phyloP scores from a whole-genome alignment of 2,329 filamentous ascomycete genomes.

The Acrodontium crateriforme region DNA sequence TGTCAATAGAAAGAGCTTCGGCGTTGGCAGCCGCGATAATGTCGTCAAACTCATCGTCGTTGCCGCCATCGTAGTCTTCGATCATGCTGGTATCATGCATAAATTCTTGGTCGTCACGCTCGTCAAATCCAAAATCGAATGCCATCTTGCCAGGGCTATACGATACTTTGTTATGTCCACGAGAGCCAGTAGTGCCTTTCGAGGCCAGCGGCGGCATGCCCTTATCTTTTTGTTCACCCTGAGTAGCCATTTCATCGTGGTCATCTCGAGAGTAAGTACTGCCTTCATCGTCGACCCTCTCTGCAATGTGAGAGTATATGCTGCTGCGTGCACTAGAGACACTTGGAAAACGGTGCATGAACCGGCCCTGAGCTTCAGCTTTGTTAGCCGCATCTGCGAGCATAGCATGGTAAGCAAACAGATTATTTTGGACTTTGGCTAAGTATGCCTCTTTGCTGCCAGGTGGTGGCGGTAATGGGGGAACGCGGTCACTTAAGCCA shows the following conservation, averaged over 20 bases:
- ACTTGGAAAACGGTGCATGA: slow-evolving; percentile 40
- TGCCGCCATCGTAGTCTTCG: slow-evolving; percentile 43
- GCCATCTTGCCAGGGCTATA: slow-evolving; percentile 17
- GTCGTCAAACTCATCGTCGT: slow-evolving; percentile 47
- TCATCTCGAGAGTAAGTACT: slow-evolving; percentile 8
- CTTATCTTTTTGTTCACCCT: slow-evolving; percentile 13
- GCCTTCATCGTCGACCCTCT: slow-evolving; percentile 7
- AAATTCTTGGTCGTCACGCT: background rate
- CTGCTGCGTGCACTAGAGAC: slow-evolving; percentile 8
- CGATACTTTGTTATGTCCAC: slow-evolving; percentile 5
- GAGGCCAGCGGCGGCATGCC: slow-evolving; percentile 10
- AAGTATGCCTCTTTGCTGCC: slow-evolving; percentile 17
- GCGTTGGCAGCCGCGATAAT: slow-evolving; percentile 95
- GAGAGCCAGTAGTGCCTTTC: slow-evolving; percentile 6
- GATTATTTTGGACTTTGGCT: slow-evolving; percentile 41
- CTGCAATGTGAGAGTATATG: slow-evolving; percentile 10
- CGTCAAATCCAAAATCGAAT: slow-evolving; percentile 29
- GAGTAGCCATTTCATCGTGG: background rate
- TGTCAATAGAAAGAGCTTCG: slow-evolving; percentile 80
- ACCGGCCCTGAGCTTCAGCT: slow-evolving; percentile 63
- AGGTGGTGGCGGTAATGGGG: slow-evolving; percentile 37
- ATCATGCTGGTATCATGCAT: slow-evolving; percentile 19
- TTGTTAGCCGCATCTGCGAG: slow-evolving; percentile 68
- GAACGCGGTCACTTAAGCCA: slow-evolving; percentile 27
- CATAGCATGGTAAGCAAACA: slow-evolving; percentile 68